A percentile compares a stretch with the other conserved stretches of the same genome.
Conservation (phyloP, 257 asterid genomes). For the Solanum habrochaites region DNA sequence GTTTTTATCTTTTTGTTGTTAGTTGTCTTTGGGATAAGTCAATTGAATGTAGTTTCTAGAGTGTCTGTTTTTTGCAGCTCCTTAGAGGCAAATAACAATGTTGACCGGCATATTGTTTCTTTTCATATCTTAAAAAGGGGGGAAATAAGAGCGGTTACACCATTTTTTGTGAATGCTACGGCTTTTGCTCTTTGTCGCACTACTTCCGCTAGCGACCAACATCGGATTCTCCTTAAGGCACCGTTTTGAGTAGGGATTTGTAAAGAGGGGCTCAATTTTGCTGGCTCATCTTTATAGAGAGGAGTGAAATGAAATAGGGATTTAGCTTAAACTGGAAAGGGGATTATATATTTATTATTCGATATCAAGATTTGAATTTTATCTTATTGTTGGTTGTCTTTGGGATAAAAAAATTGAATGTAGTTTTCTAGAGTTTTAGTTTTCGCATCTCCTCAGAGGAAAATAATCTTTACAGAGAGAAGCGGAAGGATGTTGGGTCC, state of each 20-base stretch:
- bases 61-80: neutral
- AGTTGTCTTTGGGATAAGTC: neutral
- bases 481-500: neutral
- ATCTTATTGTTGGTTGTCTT: neutral
- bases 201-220: neutral
- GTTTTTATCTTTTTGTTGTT: neutral
- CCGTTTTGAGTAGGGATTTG: neutral
- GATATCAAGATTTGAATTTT: neutral
- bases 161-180: neutral
- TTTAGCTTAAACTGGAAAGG: neutral
- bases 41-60: neutral
- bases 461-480: neutral
- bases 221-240: neutral
- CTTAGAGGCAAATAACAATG: neutral
- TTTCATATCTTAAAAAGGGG: neutral
- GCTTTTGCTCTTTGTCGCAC: neutral
- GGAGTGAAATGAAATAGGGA: neutral
- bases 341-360: neutral
- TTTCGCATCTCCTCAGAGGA: neutral
- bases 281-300: neutral
- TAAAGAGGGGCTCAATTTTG: neutral
- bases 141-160: neutral
- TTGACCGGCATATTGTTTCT: neutral
- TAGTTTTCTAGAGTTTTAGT: neutral
- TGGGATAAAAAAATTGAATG: neutral